Evolutionary conservation across 768 basidiomycete genomes (phyloP).

Genomic region (Xerocomellus dryophilus): DNA sequence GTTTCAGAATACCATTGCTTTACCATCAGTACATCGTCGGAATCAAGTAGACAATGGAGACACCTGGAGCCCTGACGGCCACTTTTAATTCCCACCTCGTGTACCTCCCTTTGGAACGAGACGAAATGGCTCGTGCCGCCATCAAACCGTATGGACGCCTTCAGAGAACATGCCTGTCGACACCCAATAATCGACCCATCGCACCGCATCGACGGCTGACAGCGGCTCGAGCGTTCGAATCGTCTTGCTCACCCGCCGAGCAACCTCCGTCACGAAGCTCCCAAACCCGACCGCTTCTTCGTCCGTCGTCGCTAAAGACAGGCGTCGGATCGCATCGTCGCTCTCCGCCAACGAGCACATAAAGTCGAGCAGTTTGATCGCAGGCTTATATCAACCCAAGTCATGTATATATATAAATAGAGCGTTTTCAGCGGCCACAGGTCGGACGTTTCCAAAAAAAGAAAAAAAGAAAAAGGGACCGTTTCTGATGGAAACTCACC

Average conservation of each 20-base stretch:
- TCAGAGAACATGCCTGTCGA: conserved; percentile 23
- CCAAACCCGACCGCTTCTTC: conserved; percentile 6
- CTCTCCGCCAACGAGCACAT: conserved; percentile 20
- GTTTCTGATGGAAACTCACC: conserved; percentile 26
- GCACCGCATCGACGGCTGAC: conserved; percentile 21
- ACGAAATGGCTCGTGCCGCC: neutral
- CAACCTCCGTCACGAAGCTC: conserved; percentile 28
- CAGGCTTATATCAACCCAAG: conserved; percentile 19
- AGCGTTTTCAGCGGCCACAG: conserved; percentile 25
- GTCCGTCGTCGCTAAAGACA: neutral
- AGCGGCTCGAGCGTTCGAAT: conserved; percentile 31
- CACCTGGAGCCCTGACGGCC: neutral
- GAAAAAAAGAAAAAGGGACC: conserved; percentile 12
- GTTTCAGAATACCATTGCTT: neutral
- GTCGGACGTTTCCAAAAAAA: conserved; percentile 26
- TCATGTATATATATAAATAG: neutral
- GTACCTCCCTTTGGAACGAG: neutral
- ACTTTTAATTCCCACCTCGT: neutral
- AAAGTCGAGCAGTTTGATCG: conserved; percentile 33
- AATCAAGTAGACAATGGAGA: neutral
- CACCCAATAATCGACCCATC: conserved; percentile 43
- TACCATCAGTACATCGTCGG: neutral
- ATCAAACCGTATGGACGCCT: neutral
- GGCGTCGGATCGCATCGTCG: conserved; percentile 14
- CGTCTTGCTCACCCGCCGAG: conserved; percentile 32